phyloP scores from a whole-genome alignment of 140 eudicot genomes.

The Stevia rebaudiana region DNA sequence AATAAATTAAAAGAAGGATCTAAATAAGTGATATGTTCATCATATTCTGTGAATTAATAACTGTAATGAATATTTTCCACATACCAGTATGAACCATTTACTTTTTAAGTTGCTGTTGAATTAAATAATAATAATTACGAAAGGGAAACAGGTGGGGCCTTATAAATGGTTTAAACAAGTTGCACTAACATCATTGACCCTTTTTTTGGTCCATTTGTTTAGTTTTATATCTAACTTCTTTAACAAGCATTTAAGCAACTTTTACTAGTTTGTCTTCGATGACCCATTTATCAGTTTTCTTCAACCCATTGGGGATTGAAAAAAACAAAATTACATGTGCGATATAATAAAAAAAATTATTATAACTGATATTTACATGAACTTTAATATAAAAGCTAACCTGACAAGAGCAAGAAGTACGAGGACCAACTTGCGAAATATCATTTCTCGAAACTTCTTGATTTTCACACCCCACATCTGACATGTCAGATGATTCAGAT shows the following conservation, averaged over 20 bases:
- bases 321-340: background rate
- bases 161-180: background rate
- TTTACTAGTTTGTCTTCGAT: background rate
- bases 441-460: slow-evolving; percentile 42
- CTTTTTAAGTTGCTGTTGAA: background rate
- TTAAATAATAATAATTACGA: background rate
- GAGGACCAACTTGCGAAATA: slow-evolving; percentile 67
- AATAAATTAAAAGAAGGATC: too few species aligned
- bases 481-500: slow-evolving; percentile 26
- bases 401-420: slow-evolving; percentile 76
- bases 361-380: slow-evolving; percentile 2
- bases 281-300: background rate
- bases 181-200: background rate
- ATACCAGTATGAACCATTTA: background rate
- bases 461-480: slow-evolving; percentile 54
- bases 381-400: slow-evolving; percentile 31
- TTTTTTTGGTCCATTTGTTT: background rate
- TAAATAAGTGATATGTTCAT: background rate
- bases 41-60: background rate
- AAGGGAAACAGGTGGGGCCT: background rate
- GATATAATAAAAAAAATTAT: background rate
- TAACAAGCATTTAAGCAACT: background rate
- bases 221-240: background rate
- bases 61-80: background rate
- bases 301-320: background rate